These are phyloP conservation scores for Kluyveromyces nonfermentans DNA, from an alignment of 805 yeast species.

Conservation along the genomic window DNA sequence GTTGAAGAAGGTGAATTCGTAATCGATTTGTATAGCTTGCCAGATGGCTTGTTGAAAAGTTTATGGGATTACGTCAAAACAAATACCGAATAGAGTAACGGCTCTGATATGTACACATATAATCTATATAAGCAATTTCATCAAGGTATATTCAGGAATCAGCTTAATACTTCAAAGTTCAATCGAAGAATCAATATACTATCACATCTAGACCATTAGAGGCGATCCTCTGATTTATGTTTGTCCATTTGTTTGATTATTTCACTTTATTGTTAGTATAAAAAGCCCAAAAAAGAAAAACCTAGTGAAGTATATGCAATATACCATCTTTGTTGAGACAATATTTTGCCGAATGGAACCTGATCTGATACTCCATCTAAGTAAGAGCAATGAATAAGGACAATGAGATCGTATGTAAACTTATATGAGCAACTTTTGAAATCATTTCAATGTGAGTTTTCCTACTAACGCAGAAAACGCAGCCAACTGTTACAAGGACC, in stretches of 20 bases:
- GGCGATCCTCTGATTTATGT: too few species aligned
- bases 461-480: constrained; percentile 1
- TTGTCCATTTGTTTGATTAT: too few species aligned
- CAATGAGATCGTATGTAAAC: not conserved
- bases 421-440: not conserved
- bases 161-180: not conserved
- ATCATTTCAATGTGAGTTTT: not conserved
- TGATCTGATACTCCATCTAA: too few species aligned
- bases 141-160: not conserved
- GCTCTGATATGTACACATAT: not conserved
- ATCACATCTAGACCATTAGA: not conserved
- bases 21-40: constrained; percentile 88
- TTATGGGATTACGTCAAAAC: constrained; percentile 90
- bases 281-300: not conserved
- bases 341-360: too few species aligned
- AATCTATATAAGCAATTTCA: not conserved
- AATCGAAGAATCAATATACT: not conserved
- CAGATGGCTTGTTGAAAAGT: constrained; percentile 83
- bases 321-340: too few species aligned
- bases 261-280: not conserved
- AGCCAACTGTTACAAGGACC: constrained; percentile 53
- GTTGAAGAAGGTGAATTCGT: constrained; percentile 96
- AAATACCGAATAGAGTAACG: constrained; percentile 33
- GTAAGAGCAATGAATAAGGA: not conserved
- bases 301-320: too few species aligned